A percentile compares a stretch with the other conserved stretches of the same genome.
Conservation (phyloP, 148 eudicot genomes). For the Heliamphora exappendiculata region DNA sequence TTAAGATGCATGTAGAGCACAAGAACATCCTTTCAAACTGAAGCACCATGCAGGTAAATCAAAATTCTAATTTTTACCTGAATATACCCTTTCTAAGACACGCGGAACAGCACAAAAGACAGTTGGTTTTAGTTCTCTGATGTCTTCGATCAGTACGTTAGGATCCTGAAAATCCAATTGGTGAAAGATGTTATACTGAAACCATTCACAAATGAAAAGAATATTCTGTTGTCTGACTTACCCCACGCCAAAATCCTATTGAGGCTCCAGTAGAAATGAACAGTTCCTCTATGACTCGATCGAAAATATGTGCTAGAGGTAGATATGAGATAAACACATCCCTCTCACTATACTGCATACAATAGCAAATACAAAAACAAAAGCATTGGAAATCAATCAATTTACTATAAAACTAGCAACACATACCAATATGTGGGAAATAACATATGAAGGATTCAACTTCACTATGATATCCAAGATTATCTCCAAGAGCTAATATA, state of each 20-base stretch:
- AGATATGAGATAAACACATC: constrained; percentile 88
- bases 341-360: constrained; percentile 44
- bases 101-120: constrained; percentile 90
- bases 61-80: constrained; percentile 40
- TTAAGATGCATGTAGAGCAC: background rate
- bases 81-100: constrained; percentile 77
- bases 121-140: constrained; percentile 76
- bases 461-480: background rate
- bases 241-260: constrained; percentile 98
- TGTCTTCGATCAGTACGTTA: constrained; percentile 69
- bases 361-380: background rate
- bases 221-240: constrained; percentile 25
- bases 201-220: background rate
- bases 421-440: background rate
- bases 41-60: background rate
- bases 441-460: background rate
- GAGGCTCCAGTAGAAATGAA: constrained; percentile 76
- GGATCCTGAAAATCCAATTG: constrained; percentile 51
- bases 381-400: constrained; percentile 3
- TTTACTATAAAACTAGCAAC: background rate
- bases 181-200: background rate
- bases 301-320: constrained; percentile 96
- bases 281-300: constrained; percentile 79
- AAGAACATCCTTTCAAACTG: background rate
- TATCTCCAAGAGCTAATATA: background rate